Conservation (phyloP, 1,284 basidiomycete species). For the Apiotrichum gracile region DNA sequence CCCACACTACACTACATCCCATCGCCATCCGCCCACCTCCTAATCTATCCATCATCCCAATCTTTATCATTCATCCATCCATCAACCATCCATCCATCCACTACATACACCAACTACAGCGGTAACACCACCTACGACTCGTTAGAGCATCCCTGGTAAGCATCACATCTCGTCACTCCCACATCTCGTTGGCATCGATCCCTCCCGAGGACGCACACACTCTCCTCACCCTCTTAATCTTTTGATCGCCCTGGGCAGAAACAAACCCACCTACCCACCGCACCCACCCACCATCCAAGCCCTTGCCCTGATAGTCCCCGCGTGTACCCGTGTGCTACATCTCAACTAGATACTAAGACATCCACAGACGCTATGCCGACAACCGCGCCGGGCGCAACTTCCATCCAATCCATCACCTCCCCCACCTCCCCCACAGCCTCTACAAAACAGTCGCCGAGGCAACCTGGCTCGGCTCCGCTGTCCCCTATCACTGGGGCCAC, state of each 20-base stretch:
- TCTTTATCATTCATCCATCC: neutral
- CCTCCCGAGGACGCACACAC: neutral
- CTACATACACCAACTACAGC: no score
- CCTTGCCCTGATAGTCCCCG: no score
- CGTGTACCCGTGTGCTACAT: no score
- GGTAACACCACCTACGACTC: no score
- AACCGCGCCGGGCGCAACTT: constrained; percentile 8
- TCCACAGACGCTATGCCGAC: constrained; percentile 9
- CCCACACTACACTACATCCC: neutral
- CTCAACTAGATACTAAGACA: neutral
- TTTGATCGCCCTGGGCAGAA: no score
- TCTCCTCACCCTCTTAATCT: neutral
- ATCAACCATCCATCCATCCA: neutral
- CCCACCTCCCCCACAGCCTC: constrained; percentile 4
- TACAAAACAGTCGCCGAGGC: constrained; percentile 11
- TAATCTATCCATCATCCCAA: neutral
- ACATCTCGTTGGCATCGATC: neutral
- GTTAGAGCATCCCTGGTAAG: no score
- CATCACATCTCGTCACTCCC: neutral
- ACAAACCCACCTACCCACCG: no score
- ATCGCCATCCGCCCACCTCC: neutral
- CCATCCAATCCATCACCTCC: neutral
- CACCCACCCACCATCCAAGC: no score
- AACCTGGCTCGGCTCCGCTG: constrained; percentile 8
- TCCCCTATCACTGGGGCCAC: constrained; percentile 10